phyloP scores from a whole-genome alignment of 2,329 filamentous ascomycete genomes.

The Phyllosticta citribraziliensis region DNA sequence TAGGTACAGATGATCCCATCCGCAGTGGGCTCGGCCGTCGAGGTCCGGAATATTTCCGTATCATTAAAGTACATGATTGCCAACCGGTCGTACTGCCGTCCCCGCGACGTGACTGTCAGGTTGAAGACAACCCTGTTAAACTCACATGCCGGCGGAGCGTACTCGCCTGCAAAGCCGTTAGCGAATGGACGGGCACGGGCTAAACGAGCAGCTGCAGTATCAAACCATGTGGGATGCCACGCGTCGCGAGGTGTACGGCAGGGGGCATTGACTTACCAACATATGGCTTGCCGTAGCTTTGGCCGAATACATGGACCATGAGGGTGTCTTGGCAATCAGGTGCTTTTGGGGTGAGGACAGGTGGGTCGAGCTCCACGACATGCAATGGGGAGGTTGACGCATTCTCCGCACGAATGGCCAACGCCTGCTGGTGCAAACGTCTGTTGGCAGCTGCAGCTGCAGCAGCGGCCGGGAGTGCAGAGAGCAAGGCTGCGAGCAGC shows the following conservation, averaged over 20 bases:
- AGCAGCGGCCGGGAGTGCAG: neutral
- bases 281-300: conserved; percentile 64
- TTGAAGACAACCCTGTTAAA: conserved; percentile 71
- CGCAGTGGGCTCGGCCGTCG: conserved; percentile 66
- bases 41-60: conserved; percentile 73
- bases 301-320: conserved; percentile 62
- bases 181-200: conserved; percentile 6
- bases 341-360: conserved; percentile 44
- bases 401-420: conserved; percentile 6
- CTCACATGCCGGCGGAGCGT: conserved; percentile 55
- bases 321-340: conserved; percentile 45
- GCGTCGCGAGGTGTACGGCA: conserved; percentile 14
- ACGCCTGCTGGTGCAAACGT: neutral
- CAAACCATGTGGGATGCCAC: neutral
- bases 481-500: neutral
- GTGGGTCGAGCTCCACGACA: conserved; percentile 61
- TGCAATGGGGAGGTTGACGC: conserved; percentile 35
- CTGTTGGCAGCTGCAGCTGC: conserved; percentile 2
- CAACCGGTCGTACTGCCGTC: conserved; percentile 67
- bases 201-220: conserved; percentile 1
- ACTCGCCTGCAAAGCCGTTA: conserved; percentile 39
- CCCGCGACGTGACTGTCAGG: conserved; percentile 61
- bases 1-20: conserved; percentile 68
- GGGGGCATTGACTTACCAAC: conserved; percentile 41
- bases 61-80: conserved; percentile 68